A percentile compares a stretch with the other conserved stretches of the same genome.
These are phyloP conservation scores for Auricularia heimuer DNA, from an alignment of 768 basidiomycete species.

Conservation along the genomic window DNA sequence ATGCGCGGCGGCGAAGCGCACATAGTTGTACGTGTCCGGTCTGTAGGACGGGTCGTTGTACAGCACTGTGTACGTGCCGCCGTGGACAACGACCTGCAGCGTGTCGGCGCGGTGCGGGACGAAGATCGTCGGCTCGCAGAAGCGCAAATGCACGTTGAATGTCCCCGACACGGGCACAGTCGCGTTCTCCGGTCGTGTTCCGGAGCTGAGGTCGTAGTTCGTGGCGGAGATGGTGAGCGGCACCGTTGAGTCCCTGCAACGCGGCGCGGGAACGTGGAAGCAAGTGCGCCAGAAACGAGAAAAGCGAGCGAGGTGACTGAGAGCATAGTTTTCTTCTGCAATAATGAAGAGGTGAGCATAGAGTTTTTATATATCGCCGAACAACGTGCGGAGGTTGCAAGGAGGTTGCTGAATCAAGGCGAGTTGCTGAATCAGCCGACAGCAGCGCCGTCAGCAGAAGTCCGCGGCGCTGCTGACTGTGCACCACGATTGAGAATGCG, in stretches of 20 bases:
- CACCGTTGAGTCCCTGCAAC: not conserved
- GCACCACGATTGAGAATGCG: no score
- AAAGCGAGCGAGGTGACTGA: no score
- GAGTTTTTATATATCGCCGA: no score
- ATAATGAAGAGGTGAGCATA: no score
- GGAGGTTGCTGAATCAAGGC: no score
- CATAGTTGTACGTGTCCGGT: slow-evolving; percentile 9
- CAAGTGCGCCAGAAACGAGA: no score
- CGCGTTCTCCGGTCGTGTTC: not conserved
- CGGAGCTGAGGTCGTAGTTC: not conserved
- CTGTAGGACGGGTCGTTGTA: not conserved
- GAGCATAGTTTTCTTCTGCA: no score
- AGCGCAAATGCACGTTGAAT: not conserved
- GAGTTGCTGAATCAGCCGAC: no score
- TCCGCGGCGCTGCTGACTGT: no score
- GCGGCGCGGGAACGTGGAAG: no score
- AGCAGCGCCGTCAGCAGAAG: no score
- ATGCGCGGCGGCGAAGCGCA: slow-evolving; percentile 9
- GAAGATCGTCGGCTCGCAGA: not conserved
- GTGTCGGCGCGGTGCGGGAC: not conserved
- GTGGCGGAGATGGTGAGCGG: not conserved
- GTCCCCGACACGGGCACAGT: not conserved
- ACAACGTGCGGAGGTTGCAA: no score
- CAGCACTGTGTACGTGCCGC: not conserved
- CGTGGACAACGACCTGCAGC: not conserved